phyloP scores from a whole-genome alignment of 768 basidiomycete species.

The Punctularia strigosozonata region DNA sequence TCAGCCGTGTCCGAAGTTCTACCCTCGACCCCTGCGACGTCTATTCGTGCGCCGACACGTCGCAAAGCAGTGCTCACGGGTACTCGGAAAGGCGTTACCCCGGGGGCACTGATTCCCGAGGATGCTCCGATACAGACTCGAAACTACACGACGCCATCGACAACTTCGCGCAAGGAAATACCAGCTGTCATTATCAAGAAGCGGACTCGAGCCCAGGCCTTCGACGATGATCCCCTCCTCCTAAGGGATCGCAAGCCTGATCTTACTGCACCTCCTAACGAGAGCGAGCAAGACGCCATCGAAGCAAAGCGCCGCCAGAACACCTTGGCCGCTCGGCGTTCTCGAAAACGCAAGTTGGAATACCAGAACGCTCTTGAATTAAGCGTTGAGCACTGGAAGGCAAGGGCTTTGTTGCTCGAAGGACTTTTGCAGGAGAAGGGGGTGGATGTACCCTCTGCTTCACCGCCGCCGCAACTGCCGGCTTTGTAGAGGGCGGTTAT shows the following conservation, averaged over 20 bases:
- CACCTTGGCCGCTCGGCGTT: slow-evolving; percentile 74
- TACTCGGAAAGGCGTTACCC: slow-evolving; percentile 61
- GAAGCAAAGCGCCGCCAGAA: slow-evolving; percentile 75
- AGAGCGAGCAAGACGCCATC: no score
- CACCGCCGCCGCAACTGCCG: no score
- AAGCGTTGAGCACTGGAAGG: slow-evolving; percentile 47
- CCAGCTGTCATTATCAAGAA: slow-evolving; percentile 61
- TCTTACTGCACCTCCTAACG: slow-evolving; percentile 26
- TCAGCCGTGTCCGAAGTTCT: slow-evolving; percentile 5
- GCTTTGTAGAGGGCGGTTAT: no score
- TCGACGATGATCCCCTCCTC: slow-evolving; percentile 41
- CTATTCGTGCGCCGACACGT: slow-evolving; percentile 21
- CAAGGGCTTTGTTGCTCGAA: slow-evolving; percentile 37
- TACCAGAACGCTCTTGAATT: slow-evolving; percentile 59
- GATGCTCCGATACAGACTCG: slow-evolving; percentile 75
- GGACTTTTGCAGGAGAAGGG: no score
- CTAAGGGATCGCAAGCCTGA: slow-evolving; percentile 27
- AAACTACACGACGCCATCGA: slow-evolving; percentile 59
- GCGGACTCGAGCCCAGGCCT: slow-evolving; percentile 37
- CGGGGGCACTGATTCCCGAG: slow-evolving; percentile 50
- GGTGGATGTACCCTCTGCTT: no score
- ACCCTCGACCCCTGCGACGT: slow-evolving; percentile 9
- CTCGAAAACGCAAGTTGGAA: slow-evolving; percentile 61
- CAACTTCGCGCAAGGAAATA: slow-evolving; percentile 69
- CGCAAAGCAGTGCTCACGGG: slow-evolving; percentile 36